Evolutionary conservation across 1,139 yeast genomes (phyloP), one percentile per base, ranked within the genome.

Genomic region (Nakaseomyces nivariensis): DNA sequence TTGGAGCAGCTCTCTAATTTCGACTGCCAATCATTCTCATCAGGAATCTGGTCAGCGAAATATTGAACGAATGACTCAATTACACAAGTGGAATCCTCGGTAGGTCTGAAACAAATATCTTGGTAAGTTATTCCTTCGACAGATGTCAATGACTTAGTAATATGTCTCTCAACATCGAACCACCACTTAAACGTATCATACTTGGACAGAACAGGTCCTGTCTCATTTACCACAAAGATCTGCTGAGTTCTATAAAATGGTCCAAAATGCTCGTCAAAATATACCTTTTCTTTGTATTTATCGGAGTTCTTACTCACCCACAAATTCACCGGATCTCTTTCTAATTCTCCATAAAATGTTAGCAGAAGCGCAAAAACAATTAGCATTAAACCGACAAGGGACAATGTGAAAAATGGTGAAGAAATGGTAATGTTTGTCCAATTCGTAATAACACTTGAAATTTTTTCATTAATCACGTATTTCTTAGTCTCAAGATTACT

Each of bases 181-280:
- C 97, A 89, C 97, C 97, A 92, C 55, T 79, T 62, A 29, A 90
- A 65, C 2, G 80, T 79, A 0, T 79, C 82, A 75, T 86, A 87
- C 5, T 41, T 26, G 47, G 78, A 70, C 42, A 90, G 58, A 48
- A 71, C 85, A 52, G 78, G 78, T 4, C 82, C 83, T 8, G 85
- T 74, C 13, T 79, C 81, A 54, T 84, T 83, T 32, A 87, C 83
- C 8, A 92, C 70, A 55, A 86, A 86, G 1, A 87, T 71, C 67
- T 92, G 97, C 60, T 89, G 92, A 4, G 89, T 78, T 59, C 97
- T 75, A 69, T 84, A 92, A 73, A 94, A 92, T 43, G 95, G 96
- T 0, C 97, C 97, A 67, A 92, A 92, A 51, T 80, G 77, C 13
- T 75, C 73, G 62, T 92, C 96, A 62, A 82, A 92, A 58, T 74